Evolutionary conservation across 192 early-diverging fungal genomes (phyloP).

Genomic region (Anaeromyces robustus): DNA sequence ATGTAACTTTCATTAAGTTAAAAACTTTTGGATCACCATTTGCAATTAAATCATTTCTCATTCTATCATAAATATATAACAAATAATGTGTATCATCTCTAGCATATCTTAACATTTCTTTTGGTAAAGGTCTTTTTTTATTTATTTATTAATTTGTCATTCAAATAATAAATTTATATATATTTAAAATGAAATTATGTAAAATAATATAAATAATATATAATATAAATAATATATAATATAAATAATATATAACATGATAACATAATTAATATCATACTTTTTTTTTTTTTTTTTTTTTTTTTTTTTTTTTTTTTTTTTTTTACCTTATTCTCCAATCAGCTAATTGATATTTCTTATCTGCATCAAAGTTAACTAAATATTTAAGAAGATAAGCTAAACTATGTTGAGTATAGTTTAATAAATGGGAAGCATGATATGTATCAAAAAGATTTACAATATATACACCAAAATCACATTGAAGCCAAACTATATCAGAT

Average conservation of each 20-base stretch:
- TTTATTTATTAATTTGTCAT: no score
- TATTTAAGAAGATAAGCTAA: slow-evolving; percentile 64
- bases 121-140: slow-evolving; percentile 76
- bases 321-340: slow-evolving; percentile 86
- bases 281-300: no score
- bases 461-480: slow-evolving; percentile 93
- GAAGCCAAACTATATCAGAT: slow-evolving; percentile 87
- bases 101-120: slow-evolving; percentile 86
- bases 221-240: not conserved
- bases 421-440: slow-evolving; percentile 72
- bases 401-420: slow-evolving; percentile 66
- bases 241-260: not conserved
- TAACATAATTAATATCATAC: no score
- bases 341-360: slow-evolving; percentile 89
- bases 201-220: no score
- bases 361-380: slow-evolving; percentile 64
- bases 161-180: no score
- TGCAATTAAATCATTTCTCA: slow-evolving; percentile 65
- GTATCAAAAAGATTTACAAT: slow-evolving; percentile 96
- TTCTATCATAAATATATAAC: slow-evolving; percentile 81
- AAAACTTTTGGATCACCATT: slow-evolving; percentile 33
- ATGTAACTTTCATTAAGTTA: slow-evolving; percentile 43
- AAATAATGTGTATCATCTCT: slow-evolving; percentile 91
- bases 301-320: not conserved
- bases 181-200: no score